These are phyloP conservation scores for Passiflora organensis DNA, from an alignment of 345 rosid genomes.

Conservation along the genomic window DNA sequence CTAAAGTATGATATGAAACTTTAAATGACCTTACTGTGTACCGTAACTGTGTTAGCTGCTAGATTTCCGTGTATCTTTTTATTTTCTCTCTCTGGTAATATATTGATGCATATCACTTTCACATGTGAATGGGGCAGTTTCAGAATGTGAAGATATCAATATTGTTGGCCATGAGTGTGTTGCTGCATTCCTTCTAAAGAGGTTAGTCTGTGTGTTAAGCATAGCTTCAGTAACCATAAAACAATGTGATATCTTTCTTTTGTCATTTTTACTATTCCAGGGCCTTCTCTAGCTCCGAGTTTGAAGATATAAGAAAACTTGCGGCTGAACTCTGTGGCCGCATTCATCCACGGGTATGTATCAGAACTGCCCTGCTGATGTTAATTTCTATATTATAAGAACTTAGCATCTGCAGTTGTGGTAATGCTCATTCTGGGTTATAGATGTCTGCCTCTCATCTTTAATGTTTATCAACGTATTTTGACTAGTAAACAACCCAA, in stretches of 20 bases:
- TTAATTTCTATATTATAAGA: too few relatives aligned
- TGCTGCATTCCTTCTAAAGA: conserved; percentile 62
- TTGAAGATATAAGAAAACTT: conserved; percentile 79
- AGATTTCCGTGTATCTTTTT: conserved; percentile 10
- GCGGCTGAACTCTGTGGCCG: conserved; percentile 96
- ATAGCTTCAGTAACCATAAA: conserved; percentile 16
- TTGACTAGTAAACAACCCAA: too few relatives aligned
- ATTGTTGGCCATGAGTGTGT: conserved; percentile 41
- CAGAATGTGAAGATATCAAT: conserved; percentile 42
- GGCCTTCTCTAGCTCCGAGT: conserved; percentile 63
- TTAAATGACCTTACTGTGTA: not conserved
- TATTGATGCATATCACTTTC: conserved; percentile 10
- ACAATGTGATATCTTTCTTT: conserved; percentile 13
- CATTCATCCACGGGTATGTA: conserved; percentile 62
- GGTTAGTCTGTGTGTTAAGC: conserved; percentile 34
- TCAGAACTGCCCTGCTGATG: not conserved
- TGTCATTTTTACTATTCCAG: conserved; percentile 32
- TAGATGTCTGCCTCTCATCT: not conserved
- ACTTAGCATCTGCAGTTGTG: conserved; percentile 4
- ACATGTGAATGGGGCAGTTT: conserved; percentile 12
- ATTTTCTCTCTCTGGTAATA: not conserved
- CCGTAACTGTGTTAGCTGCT: conserved; percentile 2
- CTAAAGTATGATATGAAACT: too few relatives aligned
- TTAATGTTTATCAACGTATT: not conserved
- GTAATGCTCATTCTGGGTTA: not conserved